A percentile compares a stretch with the other conserved stretches of the same genome.
phyloP scores from a whole-genome alignment of 495 filamentous ascomycete species.

The Hypoxylon fuscum region DNA sequence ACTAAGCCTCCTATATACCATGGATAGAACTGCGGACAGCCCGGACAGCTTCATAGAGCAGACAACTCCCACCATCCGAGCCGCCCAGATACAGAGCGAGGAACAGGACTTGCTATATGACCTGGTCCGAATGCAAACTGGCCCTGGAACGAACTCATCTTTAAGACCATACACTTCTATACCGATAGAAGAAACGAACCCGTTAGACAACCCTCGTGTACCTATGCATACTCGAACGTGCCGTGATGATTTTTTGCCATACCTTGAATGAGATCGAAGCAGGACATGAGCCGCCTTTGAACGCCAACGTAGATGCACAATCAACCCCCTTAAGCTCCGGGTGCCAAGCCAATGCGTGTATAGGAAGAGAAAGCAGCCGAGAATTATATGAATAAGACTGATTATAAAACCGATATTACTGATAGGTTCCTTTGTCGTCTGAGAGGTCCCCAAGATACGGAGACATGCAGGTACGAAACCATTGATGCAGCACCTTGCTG shows the following conservation, averaged over 20 bases:
- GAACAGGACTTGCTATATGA: constrained; percentile 13
- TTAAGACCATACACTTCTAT: constrained; percentile 4
- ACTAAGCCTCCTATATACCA: background rate
- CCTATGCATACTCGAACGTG: constrained; percentile 2
- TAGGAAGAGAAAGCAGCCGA: constrained; percentile 13
- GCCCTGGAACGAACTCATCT: background rate
- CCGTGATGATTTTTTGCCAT: constrained; percentile 5
- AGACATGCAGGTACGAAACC: background rate
- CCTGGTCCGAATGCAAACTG: constrained; percentile 21
- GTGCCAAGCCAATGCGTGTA: constrained; percentile 15
- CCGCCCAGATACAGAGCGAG: constrained; percentile 13
- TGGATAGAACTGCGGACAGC: background rate
- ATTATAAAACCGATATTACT: constrained; percentile 1
- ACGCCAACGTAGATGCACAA: constrained; percentile 31
- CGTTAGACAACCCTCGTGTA: constrained; percentile 5
- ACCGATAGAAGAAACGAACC: constrained; percentile 7
- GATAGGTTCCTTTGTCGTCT: background rate
- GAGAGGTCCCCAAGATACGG: background rate
- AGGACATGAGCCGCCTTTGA: constrained; percentile 15
- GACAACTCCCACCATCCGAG: constrained; percentile 15
- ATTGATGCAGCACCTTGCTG: background rate
- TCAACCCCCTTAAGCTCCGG: constrained; percentile 1
- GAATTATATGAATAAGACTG: constrained; percentile 19
- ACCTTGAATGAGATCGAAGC: constrained; percentile 17
- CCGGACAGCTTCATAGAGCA: constrained; percentile 3